Evolutionary conservation across 805 yeast genomes (phyloP), one percentile per base, ranked within the genome.

Genomic region (Saturnispora besseyi): DNA sequence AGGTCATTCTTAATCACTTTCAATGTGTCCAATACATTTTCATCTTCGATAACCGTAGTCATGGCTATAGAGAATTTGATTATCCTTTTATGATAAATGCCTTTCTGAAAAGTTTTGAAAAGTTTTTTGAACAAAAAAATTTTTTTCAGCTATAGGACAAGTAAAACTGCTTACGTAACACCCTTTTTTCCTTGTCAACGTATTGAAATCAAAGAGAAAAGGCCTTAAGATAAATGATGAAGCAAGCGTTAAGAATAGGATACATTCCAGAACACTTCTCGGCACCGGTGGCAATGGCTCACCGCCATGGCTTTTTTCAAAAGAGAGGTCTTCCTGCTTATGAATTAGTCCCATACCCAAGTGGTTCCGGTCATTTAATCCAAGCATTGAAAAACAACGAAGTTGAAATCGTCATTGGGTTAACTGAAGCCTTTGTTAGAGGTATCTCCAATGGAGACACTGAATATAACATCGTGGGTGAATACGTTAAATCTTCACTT

Each of bases 211-310:
- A 26, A 26, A 6, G 18, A 18, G 18, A 18, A 26, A 26, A 26
- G 29, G 1, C 6, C 3, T 26, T 8, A 26, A 26, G 29, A 26
- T 8, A 24, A 4, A 45, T 42, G 32, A 30, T 28, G n/a, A 57
- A 47, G 51, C 50, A 46, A 37, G 37, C 46, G 8, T 56, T 81
- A 30, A 78, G 64, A 59, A 84, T 89, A 29, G 97, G 96, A 2
- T 85, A 78, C 67, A 81, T 89, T 47, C 96, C 96, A 2, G 96
- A 89, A 65, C 97, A 90, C 62, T 90, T 88, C 60, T 82, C 93
- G 37, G 85, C 96, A 0, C 96, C 96, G 4, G 69, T 89, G 55
- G 80, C 80, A 53, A 78, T 87, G 60, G 95, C 96, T 4, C 61
- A 73, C 52, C 53, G 69, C 44, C 73, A 86, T 45, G 82, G 82